Evolutionary conservation across 2,329 filamentous ascomycete genomes (phyloP).

Genomic region (Pseudogymnoascus sp.): DNA sequence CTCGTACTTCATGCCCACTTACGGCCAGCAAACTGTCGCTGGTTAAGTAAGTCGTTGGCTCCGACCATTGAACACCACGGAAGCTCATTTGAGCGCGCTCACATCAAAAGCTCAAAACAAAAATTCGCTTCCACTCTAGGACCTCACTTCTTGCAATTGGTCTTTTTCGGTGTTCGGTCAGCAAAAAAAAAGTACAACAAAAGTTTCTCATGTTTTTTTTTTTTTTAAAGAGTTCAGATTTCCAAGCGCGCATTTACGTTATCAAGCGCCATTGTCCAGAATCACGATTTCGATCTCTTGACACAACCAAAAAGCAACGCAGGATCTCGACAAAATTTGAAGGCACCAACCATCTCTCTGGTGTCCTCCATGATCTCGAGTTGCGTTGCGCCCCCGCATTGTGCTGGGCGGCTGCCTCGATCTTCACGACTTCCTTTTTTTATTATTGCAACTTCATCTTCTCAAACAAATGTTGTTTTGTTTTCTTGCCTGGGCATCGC

Average conservation of each 20-base stretch:
- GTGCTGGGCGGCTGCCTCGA: conserved; percentile 28
- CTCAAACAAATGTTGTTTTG: not conserved
- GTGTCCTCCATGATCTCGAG: conserved; percentile 28
- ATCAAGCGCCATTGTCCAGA: not conserved
- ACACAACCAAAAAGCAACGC: conserved; percentile 19
- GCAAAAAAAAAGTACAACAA: conserved; percentile 19
- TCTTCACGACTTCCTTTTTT: conserved; percentile 29
- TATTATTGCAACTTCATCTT: conserved; percentile 9
- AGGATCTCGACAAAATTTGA: conserved; percentile 22
- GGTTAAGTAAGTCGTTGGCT: conserved; percentile 22
- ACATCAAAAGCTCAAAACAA: not conserved
- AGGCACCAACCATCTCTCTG: conserved; percentile 18
- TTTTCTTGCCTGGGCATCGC: not conserved
- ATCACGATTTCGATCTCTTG: conserved; percentile 16
- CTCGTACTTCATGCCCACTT: conserved; percentile 38
- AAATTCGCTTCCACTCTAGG: not conserved
- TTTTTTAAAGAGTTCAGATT: conserved; percentile 19
- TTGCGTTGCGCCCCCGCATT: conserved; percentile 24
- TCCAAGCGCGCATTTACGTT: conserved; percentile 23
- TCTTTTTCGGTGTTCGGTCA: not conserved
- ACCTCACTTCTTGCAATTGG: not conserved
- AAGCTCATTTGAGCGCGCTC: not conserved
- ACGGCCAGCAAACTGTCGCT: conserved; percentile 40
- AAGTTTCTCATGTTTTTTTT: conserved; percentile 25
- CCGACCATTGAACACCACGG: not conserved